Percentiles rank a stretch among this genome's conserved stretches.
These are phyloP conservation scores for Phaeolepiota aurea DNA, from an alignment of 768 basidiomycete species.

Conservation along the genomic window DNA sequence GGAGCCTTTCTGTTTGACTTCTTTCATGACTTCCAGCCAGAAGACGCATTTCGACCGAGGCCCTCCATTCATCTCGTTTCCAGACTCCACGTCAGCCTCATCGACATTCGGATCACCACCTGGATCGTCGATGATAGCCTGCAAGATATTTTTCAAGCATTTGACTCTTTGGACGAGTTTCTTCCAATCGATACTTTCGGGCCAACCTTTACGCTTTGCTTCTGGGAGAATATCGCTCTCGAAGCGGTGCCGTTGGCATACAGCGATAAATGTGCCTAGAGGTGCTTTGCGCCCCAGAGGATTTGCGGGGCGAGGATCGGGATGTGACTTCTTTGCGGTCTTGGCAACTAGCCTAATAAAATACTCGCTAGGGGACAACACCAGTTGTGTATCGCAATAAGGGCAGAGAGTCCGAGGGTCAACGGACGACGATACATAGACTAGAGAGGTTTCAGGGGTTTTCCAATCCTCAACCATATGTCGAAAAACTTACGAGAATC, in stretches of 20 bases:
- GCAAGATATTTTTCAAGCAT: conserved; percentile 36
- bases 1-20: conserved; percentile 57
- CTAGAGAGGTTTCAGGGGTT: conserved; percentile 24
- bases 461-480: not conserved
- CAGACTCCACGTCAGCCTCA: conserved; percentile 14
- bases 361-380: conserved; percentile 49
- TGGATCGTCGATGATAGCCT: conserved; percentile 43
- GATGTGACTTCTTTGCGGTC: conserved; percentile 43
- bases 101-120: conserved; percentile 15
- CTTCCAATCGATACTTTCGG: conserved; percentile 60
- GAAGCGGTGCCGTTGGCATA: conserved; percentile 75
- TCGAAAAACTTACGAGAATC: conserved; percentile 29
- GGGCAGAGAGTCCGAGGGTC: conserved; percentile 73
- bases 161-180: conserved; percentile 44
- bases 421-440: conserved; percentile 37
- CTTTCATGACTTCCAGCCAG: conserved; percentile 59
- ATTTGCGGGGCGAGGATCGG: conserved; percentile 62
- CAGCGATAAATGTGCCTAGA: conserved; percentile 50
- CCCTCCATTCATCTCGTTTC: conserved; percentile 12
- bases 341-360: conserved; percentile 45
- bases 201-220: conserved; percentile 70
- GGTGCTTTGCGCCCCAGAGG: conserved; percentile 51
- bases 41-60: conserved; percentile 41
- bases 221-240: conserved; percentile 67
- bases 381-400: conserved; percentile 70